Evolutionary conservation across 2,329 filamentous ascomycete species (phyloP).

Genomic region (Elsinoe arachidis): DNA sequence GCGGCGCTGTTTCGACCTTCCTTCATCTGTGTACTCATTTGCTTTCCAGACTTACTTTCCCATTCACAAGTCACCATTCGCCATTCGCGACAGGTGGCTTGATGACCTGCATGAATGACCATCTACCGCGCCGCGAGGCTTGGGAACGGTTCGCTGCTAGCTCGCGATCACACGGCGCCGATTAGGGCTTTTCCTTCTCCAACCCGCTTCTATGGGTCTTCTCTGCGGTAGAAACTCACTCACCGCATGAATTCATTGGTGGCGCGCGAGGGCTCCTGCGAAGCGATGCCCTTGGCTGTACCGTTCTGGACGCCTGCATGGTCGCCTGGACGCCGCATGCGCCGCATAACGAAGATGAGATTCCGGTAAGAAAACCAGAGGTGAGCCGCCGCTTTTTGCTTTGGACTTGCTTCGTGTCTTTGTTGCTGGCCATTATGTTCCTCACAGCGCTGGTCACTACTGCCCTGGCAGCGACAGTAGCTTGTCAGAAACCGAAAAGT

Average conservation of each 20-base stretch:
- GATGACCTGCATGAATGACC: neutral
- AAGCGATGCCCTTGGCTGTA: neutral
- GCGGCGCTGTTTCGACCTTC: neutral
- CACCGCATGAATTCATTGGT: neutral
- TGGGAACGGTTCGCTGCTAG: neutral
- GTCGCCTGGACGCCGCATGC: neutral
- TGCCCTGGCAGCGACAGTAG: neutral
- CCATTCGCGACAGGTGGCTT: conserved; percentile 3
- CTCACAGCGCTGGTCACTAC: neutral
- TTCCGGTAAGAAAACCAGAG: neutral
- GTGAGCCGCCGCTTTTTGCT: neutral
- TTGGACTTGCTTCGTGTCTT: neutral
- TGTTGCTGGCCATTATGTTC: neutral
- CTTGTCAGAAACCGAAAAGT: neutral
- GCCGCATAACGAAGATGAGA: neutral
- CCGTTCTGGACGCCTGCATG: neutral
- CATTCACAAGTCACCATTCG: neutral
- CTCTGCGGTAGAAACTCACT: neutral
- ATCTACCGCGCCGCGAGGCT: neutral
- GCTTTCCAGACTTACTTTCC: neutral
- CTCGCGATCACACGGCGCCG: neutral
- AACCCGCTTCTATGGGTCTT: neutral
- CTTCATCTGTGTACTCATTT: neutral
- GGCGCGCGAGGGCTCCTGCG: neutral
- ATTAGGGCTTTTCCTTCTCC: neutral